Percentiles rank a stretch among this genome's conserved stretches.
These are phyloP conservation scores for Apiospora pterosperma DNA, from an alignment of 2,329 filamentous ascomycete species.

Conservation along the genomic window DNA sequence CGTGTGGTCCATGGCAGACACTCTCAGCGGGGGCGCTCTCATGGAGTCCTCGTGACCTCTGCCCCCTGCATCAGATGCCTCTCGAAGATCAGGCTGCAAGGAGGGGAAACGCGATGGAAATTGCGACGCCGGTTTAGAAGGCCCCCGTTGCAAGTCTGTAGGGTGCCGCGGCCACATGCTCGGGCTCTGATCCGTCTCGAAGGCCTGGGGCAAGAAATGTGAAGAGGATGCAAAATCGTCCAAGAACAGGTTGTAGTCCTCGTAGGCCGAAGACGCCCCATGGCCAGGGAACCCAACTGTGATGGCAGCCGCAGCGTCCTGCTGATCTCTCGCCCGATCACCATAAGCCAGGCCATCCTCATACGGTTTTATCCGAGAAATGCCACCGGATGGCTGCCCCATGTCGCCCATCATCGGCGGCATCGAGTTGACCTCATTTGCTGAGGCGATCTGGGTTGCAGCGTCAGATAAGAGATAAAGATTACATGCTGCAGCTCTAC, in stretches of 20 bases:
- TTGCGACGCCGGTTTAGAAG: constrained; percentile 47
- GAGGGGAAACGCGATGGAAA: constrained; percentile 54
- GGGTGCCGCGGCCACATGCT: constrained; percentile 46
- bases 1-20: constrained; percentile 52
- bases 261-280: constrained; percentile 39
- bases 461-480: constrained; percentile 58
- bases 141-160: constrained; percentile 35
- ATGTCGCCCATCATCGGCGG: constrained; percentile 47
- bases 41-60: constrained; percentile 39
- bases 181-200: constrained; percentile 52
- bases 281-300: constrained; percentile 37
- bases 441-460: constrained; percentile 49
- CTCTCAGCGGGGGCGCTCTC: constrained; percentile 38
- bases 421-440: constrained; percentile 52
- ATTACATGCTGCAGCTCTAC: constrained; percentile 49
- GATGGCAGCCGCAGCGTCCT: constrained; percentile 39
- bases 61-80: constrained; percentile 33
- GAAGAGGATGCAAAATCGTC: constrained; percentile 54
- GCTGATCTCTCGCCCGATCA: constrained; percentile 45
- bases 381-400: constrained; percentile 34
- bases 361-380: constrained; percentile 46
- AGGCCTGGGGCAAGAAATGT: constrained; percentile 52
- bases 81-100: constrained; percentile 49
- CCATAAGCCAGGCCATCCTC: constrained; percentile 45
- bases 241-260: constrained; percentile 58